phyloP scores from a whole-genome alignment of 179 eudicot genomes.

The Amaranthus tricolor region DNA sequence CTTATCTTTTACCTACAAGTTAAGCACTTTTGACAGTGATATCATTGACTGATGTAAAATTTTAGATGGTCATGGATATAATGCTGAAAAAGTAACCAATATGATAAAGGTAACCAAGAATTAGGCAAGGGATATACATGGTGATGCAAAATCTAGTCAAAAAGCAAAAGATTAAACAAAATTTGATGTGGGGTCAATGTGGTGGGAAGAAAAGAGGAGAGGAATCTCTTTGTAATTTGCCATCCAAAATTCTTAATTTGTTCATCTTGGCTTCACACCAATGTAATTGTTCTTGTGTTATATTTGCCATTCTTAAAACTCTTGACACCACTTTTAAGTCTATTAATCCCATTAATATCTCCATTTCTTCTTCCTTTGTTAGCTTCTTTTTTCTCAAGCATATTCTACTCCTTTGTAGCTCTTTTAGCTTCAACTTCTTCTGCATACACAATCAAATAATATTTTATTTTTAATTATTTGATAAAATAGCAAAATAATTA shows the following conservation, averaged over 20 bases:
- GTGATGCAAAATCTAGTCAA: constrained; percentile 26
- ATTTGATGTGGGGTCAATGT: constrained; percentile 32
- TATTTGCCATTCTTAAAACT: constrained; percentile 65
- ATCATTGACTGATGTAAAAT: too few relatives aligned
- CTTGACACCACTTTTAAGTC: constrained; percentile 85
- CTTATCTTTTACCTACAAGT: too few relatives aligned
- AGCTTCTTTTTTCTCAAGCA: constrained; percentile 50
- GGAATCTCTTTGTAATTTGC: constrained; percentile 77
- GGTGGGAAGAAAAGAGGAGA: constrained; percentile 93
- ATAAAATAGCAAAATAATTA: too few relatives aligned
- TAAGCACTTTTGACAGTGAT: too few relatives aligned
- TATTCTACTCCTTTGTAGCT: constrained; percentile 39
- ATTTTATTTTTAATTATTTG: neutral
- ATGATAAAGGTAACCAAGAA: neutral
- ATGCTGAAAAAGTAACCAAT: neutral
- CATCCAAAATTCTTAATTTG: constrained; percentile 58
- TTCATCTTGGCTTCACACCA: constrained; percentile 95
- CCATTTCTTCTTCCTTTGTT: constrained; percentile 57
- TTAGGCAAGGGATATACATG: constrained; percentile 29
- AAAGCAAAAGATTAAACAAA: constrained; percentile 24
- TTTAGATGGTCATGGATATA: too few relatives aligned
- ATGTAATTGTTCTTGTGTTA: constrained; percentile 68
- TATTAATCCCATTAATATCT: constrained; percentile 71
- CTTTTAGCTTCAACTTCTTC: constrained; percentile 74
- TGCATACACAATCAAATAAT: constrained; percentile 27